Evolutionary conservation across 495 filamentous ascomycete genomes (phyloP).

Genomic region (Penicillium crystallinum): DNA sequence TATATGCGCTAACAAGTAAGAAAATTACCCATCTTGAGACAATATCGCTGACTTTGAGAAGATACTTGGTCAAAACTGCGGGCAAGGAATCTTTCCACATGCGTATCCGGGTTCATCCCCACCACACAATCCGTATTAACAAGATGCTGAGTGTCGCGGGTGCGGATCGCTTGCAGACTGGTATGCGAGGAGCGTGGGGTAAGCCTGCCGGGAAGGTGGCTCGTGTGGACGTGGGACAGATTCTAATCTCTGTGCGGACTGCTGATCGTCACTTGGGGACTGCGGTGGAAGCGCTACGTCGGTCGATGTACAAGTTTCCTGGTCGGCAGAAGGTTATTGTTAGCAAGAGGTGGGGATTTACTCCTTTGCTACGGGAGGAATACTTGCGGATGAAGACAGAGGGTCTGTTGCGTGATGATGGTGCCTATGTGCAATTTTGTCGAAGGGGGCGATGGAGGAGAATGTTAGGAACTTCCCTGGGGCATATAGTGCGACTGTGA

Average conservation of each 20-base stretch:
- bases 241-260: conserved; percentile 92
- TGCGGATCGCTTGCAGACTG: conserved; percentile 99
- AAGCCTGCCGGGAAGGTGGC: conserved; percentile 98
- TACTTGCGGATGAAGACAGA: conserved; percentile 81
- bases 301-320: conserved; percentile 99
- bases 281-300: conserved; percentile 96
- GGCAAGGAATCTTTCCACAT: conserved; percentile 99
- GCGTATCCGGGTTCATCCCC: conserved; percentile 95
- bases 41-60: no score
- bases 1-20: conserved; percentile 98
- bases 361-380: conserved; percentile 51
- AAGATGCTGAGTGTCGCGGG: conserved; percentile 99
- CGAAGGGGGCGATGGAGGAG: no score
- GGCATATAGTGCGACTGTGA: not conserved
- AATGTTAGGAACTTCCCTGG: no score
- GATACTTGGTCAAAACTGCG: conserved; percentile 90
- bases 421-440: conserved; percentile 95
- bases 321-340: conserved; percentile 99
- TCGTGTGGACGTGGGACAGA: conserved; percentile 99
- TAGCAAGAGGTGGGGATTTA: conserved; percentile 99
- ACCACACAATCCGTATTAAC: conserved; percentile 99
- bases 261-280: conserved; percentile 84
- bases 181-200: conserved; percentile 99
- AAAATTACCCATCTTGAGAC: conserved; percentile 5
- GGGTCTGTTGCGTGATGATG: conserved; percentile 81